Evolutionary conservation across 352 stramenopile species (phyloP).

Genomic region (Pseudoperonospora humuli): DNA sequence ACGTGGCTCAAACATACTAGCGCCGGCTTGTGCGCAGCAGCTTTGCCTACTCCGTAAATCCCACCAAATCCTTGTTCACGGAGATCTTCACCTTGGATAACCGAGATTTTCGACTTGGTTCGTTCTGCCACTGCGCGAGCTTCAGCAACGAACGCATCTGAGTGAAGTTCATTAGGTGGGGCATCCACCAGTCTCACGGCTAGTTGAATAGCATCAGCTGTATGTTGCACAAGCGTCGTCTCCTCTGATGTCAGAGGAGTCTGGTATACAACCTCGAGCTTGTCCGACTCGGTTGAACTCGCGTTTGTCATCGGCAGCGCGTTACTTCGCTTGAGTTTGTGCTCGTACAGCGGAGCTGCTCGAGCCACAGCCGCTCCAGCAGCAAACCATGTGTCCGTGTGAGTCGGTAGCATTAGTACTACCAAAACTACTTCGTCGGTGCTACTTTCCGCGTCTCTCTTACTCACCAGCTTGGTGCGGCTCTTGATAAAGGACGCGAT

Average conservation of each 20-base stretch:
- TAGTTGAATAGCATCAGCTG: slow-evolving; percentile 80
- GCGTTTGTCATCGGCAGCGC: slow-evolving; percentile 21
- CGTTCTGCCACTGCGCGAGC: slow-evolving; percentile 46
- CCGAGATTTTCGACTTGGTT: slow-evolving; percentile 50
- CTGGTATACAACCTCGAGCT: slow-evolving; percentile 47
- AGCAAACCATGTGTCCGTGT: slow-evolving; percentile 49
- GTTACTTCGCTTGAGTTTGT: slow-evolving; percentile 39
- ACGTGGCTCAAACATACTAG: slow-evolving; percentile 88
- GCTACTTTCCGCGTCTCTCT: slow-evolving; percentile 4
- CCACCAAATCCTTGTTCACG: slow-evolving; percentile 85
- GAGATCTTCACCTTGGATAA: slow-evolving; percentile 90
- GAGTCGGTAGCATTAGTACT: slow-evolving; percentile 42
- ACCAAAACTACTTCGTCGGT: slow-evolving; percentile 42
- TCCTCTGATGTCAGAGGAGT: slow-evolving; percentile 24
- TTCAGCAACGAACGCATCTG: slow-evolving; percentile 83
- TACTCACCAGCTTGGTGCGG: slow-evolving; percentile 29
- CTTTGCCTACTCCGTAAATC: slow-evolving; percentile 90
- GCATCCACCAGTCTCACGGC: slow-evolving; percentile 84
- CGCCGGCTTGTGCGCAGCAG: slow-evolving; percentile 77
- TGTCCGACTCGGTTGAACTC: slow-evolving; percentile 22
- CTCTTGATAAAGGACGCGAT: slow-evolving; percentile 58
- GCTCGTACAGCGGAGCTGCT: slow-evolving; percentile 37
- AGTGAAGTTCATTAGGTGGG: slow-evolving; percentile 87
- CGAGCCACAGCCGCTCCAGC: slow-evolving; percentile 46
- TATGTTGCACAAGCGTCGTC: slow-evolving; percentile 40